Evolutionary conservation across 164 flowering plant species (phyloP), one percentile per base, ranked within the genome.

Genomic region (Dillenia turbinata): DNA sequence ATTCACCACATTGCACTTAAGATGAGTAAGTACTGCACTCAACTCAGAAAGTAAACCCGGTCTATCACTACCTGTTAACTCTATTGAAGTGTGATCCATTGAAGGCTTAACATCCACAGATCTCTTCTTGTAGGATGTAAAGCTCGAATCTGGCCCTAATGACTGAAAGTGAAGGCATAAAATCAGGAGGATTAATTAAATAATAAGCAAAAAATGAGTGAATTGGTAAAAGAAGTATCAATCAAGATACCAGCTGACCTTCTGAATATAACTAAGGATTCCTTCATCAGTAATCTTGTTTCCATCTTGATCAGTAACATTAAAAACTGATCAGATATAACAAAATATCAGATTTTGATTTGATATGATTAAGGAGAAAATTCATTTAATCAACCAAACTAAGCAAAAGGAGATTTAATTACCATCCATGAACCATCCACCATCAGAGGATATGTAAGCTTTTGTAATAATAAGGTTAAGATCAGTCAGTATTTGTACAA

Each of bases 371-470:
- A 43, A 17, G 48, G n/a, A 44, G 12, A n/a, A 52, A 53, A 49
- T 40, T 44, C 14, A 10, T 13, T 10, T 5, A n/a, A 54, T 49
- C 13, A 12, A 65, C 44, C 11, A 53, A 10, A 15, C 49, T 15
- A 49, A 44, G 10, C 6, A 46, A 49, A 52, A 12, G 47, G 9
- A 44, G 13, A 48, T 44, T 54, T 48, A 61, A 44, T 61, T 76
- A 93, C 98, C 97, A 74, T 93, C 98, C 97, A 93, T 93, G 78
- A 93, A 87, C 98, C 98, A 93, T 48, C 89, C 81, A 51, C 98
- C 97, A 82, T 93, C 98, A 58, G 96, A 90, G 53, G 89, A 85
- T 9, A 93, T 90, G 55, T 93, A 93, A 54, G 97, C 97, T 72
- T 93, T 93, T 8, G 81, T 82, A 24, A 93, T 74, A 54, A 78